phyloP scores from a whole-genome alignment of 805 yeast species.

The Cyberlindnera veronae region DNA sequence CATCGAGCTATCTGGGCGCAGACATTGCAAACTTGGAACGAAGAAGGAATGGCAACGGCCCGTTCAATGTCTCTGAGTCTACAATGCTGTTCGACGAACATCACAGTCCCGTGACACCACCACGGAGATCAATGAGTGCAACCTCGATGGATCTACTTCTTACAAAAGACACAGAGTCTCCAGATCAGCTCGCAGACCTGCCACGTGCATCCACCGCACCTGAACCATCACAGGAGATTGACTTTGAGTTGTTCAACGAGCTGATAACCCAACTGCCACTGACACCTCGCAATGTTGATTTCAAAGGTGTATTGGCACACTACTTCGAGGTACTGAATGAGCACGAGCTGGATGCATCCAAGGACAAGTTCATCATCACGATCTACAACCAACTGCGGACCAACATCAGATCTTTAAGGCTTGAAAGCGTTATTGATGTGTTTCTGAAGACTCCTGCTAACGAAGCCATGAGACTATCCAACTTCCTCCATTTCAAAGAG shows the following conservation, averaged over 20 bases:
- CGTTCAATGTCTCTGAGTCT: conserved; percentile 21
- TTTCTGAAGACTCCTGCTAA: conserved; percentile 23
- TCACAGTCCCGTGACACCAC: conserved; percentile 17
- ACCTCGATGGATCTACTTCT: conserved; percentile 21
- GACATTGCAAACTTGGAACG: conserved; percentile 9
- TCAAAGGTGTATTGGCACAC: conserved; percentile 17
- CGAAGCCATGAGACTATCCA: conserved; percentile 26
- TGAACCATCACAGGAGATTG: conserved; percentile 6
- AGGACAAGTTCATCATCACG: conserved; percentile 24
- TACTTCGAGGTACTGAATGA: conserved; percentile 16
- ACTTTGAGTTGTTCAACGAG: conserved; percentile 10
- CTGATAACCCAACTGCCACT: conserved; percentile 11
- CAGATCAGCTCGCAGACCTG: neutral
- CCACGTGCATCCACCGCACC: conserved; percentile 6
- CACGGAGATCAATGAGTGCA: conserved; percentile 23
- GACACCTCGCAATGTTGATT: conserved; percentile 10
- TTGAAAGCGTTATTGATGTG: conserved; percentile 18
- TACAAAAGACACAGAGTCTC: conserved; percentile 3
- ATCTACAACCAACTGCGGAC: conserved; percentile 23
- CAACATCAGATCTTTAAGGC: too few species aligned
- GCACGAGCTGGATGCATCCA: conserved; percentile 16
- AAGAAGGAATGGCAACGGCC: neutral
- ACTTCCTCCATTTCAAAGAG: conserved; percentile 18
- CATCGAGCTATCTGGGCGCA: conserved; percentile 13
- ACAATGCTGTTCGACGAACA: conserved; percentile 17